Conservation (phyloP, 2,329 filamentous ascomycete genomes). For the Tolypocladium tropicale region DNA sequence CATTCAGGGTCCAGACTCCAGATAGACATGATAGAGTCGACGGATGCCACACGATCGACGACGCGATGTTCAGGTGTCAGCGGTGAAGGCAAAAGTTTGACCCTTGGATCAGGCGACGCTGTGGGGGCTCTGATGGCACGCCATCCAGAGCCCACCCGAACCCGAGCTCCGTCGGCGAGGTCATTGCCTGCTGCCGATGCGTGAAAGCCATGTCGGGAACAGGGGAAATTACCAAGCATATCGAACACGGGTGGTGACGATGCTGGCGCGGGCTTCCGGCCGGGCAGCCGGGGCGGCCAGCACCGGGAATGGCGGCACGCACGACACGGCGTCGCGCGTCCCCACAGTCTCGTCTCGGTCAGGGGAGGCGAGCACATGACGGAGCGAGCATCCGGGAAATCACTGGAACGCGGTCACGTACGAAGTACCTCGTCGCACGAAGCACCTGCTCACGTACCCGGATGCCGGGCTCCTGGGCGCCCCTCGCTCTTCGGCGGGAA, state of each 20-base stretch:
- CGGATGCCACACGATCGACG: background rate
- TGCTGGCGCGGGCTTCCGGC: background rate
- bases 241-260: background rate
- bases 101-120: background rate
- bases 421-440: too few relatives aligned
- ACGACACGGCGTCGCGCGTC: background rate
- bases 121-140: background rate
- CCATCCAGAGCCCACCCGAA: background rate
- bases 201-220: too few relatives aligned
- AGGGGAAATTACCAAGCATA: too few relatives aligned
- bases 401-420: too few relatives aligned
- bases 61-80: background rate
- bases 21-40: background rate
- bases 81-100: background rate
- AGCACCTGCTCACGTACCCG: too few relatives aligned
- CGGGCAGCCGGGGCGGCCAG: background rate
- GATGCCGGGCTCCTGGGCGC: too few relatives aligned
- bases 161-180: too few relatives aligned
- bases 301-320: background rate
- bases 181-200: background rate
- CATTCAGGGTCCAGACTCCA: background rate
- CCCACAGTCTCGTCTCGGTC: too few relatives aligned
- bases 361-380: too few relatives aligned
- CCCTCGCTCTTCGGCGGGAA: too few relatives aligned
- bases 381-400: background rate